Evolutionary conservation across 129 eudicot genomes (phyloP).

Genomic region (Chrysanthemum lavandulifolium): DNA sequence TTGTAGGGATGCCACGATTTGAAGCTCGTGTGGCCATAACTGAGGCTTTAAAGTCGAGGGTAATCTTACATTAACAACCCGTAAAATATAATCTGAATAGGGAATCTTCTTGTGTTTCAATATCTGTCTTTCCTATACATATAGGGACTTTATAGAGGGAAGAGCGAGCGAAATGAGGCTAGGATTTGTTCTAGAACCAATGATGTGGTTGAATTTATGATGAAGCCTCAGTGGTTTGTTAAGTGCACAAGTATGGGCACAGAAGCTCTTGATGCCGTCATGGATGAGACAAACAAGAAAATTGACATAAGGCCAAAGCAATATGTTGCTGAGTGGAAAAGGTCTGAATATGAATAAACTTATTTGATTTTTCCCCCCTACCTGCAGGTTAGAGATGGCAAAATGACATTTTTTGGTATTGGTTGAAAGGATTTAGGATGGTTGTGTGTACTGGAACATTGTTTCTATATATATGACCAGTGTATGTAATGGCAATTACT

Average conservation of each 20-base stretch:
- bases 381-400: neutral
- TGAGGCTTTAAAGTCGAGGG: constrained; percentile 73
- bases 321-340: constrained; percentile 93
- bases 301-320: constrained; percentile 78
- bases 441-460: too few species aligned
- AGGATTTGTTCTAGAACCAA: constrained; percentile 86
- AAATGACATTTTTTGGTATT: too few species aligned
- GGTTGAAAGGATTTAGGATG: too few species aligned
- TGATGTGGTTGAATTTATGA: constrained; percentile 90
- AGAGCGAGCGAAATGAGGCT: constrained; percentile 90
- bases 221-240: constrained; percentile 98
- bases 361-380: neutral
- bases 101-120: neutral
- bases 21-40: constrained; percentile 87
- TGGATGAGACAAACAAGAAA: constrained; percentile 50
- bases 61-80: constrained; percentile 15
- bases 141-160: constrained; percentile 86
- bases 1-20: constrained; percentile 85
- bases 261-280: constrained; percentile 86
- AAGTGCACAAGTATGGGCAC: constrained; percentile 69
- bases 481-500: too few species aligned
- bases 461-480: too few species aligned
- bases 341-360: constrained; percentile 27
- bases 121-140: constrained; percentile 5
- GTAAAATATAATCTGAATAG: neutral